These are phyloP conservation scores for Botrytis elliptica DNA, from an alignment of 2,329 filamentous ascomycete species.

Conservation along the genomic window DNA sequence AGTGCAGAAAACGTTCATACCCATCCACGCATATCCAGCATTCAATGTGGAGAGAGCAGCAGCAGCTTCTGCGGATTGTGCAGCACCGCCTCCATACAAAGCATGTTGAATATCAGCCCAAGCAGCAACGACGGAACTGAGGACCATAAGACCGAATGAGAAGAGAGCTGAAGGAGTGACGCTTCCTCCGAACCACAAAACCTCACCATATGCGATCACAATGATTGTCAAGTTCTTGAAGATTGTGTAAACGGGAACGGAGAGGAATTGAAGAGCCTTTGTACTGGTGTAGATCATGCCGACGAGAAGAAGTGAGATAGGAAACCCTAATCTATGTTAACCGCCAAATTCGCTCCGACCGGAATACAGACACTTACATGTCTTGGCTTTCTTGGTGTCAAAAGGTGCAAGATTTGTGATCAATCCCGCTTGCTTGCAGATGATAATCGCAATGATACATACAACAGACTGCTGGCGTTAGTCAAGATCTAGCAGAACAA, in stretches of 20 bases:
- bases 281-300: constrained; percentile 99
- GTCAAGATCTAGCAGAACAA: constrained; percentile 19
- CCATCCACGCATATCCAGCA: constrained; percentile 96
- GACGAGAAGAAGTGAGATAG: constrained; percentile 90
- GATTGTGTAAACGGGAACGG: constrained; percentile 97
- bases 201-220: constrained; percentile 96
- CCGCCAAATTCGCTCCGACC: neutral
- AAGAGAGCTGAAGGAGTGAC: constrained; percentile 85
- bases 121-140: constrained; percentile 90
- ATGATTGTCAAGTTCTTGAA: constrained; percentile 99
- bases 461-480: constrained; percentile 68
- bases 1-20: constrained; percentile 92
- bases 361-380: constrained; percentile 61
- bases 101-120: constrained; percentile 96
- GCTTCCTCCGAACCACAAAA: constrained; percentile 94
- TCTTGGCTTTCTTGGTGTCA: constrained; percentile 83
- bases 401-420: constrained; percentile 82
- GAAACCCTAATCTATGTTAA: constrained; percentile 68
- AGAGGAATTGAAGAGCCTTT: constrained; percentile 93
- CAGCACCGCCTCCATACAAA: constrained; percentile 50
- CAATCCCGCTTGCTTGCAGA: constrained; percentile 75
- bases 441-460: constrained; percentile 79
- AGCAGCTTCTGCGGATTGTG: constrained; percentile 55
- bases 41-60: constrained; percentile 85
- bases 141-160: constrained; percentile 94